phyloP scores from a whole-genome alignment of 768 basidiomycete genomes.

The Obba rivulosa region DNA sequence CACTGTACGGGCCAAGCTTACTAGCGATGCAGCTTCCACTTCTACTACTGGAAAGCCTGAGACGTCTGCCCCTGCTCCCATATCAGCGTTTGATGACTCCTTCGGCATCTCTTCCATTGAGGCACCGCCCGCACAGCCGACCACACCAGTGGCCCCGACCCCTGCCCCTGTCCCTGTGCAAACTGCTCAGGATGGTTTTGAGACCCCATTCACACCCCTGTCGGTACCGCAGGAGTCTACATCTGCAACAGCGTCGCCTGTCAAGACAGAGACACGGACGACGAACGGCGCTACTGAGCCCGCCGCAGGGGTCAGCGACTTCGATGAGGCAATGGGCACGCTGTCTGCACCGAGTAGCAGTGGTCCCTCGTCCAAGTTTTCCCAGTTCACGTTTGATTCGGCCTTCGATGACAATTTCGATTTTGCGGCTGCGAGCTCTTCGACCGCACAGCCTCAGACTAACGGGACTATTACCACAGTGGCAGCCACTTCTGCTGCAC shows the following conservation, averaged over 20 bases:
- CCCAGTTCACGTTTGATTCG: constrained; percentile 58
- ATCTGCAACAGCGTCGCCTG: constrained; percentile 8
- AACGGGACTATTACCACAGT: constrained; percentile 5
- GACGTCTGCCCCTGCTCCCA: constrained; percentile 11
- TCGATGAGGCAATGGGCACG: constrained; percentile 71
- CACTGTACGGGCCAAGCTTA: constrained; percentile 17
- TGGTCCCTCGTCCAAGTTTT: constrained; percentile 26
- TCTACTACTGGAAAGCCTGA: constrained; percentile 13
- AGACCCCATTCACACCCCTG: constrained; percentile 10
- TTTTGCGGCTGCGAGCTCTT: constrained; percentile 38
- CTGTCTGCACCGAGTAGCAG: constrained; percentile 31
- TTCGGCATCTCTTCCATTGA: constrained; percentile 34
- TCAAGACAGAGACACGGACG: constrained; percentile 6
- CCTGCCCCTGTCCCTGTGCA: constrained; percentile 6
- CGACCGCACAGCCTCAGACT: constrained; percentile 12
- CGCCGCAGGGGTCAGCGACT: constrained; percentile 43
- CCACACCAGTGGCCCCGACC: constrained; percentile 14
- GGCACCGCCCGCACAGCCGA: constrained; percentile 11
- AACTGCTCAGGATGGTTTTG: constrained; percentile 13
- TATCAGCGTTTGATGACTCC: constrained; percentile 50
- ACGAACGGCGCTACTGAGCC: constrained; percentile 14
- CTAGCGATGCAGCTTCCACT: not conserved
- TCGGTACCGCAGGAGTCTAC: constrained; percentile 2
- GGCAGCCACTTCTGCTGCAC: constrained; percentile 7
- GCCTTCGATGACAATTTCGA: constrained; percentile 67